Conservation (phyloP, 164 flowering plant species). For the Chimonanthus praecox region DNA sequence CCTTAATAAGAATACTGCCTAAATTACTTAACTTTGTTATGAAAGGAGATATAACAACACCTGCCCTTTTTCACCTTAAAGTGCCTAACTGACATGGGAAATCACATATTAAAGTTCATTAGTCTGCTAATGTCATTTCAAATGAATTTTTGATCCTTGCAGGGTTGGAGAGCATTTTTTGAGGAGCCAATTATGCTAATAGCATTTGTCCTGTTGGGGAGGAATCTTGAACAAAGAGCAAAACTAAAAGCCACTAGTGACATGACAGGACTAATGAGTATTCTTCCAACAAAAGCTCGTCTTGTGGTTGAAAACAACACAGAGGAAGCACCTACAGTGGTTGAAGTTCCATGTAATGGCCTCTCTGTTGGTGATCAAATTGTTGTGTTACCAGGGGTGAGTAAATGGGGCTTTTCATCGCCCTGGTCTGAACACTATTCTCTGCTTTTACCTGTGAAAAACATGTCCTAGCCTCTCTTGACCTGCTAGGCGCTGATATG, state of each 20-base stretch:
- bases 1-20: too few relatives aligned
- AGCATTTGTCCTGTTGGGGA: conserved; percentile 92
- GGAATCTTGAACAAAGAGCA: conserved; percentile 97
- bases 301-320: conserved; percentile 52
- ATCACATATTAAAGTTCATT: neutral
- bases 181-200: conserved; percentile 98
- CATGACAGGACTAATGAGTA: conserved; percentile 84
- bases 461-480: neutral
- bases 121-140: neutral
- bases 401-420: conserved; percentile 19
- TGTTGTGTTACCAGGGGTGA: conserved; percentile 86
- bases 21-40: too few relatives aligned
- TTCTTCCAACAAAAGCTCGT: conserved; percentile 93
- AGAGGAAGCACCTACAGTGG: conserved; percentile 38
- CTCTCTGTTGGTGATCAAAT: conserved; percentile 81
- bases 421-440: neutral
- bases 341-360: conserved; percentile 79
- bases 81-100: neutral
- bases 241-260: conserved; percentile 95
- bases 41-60: too few relatives aligned
- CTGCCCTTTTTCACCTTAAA: neutral
- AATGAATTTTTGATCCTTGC: conserved; percentile 23
- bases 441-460: neutral
- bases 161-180: conserved; percentile 99
- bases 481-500: neutral